Evolutionary conservation across 106 monocot species (phyloP).

Genomic region (Dioscorea dumetorum): DNA sequence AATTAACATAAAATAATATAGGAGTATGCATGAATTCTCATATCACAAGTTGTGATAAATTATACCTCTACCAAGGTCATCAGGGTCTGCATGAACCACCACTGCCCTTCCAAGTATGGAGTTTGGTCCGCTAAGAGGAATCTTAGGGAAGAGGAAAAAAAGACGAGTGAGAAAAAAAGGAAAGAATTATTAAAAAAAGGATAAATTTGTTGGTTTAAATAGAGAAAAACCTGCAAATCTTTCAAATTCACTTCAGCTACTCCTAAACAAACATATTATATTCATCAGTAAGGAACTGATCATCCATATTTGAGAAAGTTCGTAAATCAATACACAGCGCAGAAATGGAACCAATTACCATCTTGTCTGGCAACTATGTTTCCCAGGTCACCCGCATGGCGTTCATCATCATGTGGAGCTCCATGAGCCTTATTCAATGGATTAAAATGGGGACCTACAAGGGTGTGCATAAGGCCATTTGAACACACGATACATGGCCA

Average conservation of each 20-base stretch:
- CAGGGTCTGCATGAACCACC: slow-evolving; percentile 41
- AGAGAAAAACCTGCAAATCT: slow-evolving; percentile 48
- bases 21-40: too few relatives aligned
- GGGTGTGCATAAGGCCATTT: neutral
- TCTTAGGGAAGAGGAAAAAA: slow-evolving; percentile 10
- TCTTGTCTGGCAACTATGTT: slow-evolving; percentile 54
- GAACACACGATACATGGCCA: too few relatives aligned
- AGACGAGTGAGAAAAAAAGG: neutral
- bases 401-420: slow-evolving; percentile 39
- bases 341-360: slow-evolving; percentile 16
- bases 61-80: slow-evolving; percentile 37
- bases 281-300: neutral
- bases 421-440: slow-evolving; percentile 57
- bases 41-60: too few relatives aligned
- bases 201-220: neutral
- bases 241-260: slow-evolving; percentile 53
- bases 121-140: slow-evolving; percentile 35
- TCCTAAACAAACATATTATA: slow-evolving; percentile 23
- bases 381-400: slow-evolving; percentile 83
- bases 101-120: slow-evolving; percentile 44
- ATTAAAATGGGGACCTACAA: slow-evolving; percentile 76
- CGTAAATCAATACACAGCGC: neutral
- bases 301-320: neutral
- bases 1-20: too few relatives aligned
- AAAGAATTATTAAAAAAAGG: neutral